Evolutionary conservation across 2,329 filamentous ascomycete genomes (phyloP), one percentile per base, ranked within the genome.

Genomic region (Acephala macrosclerotiorum): DNA sequence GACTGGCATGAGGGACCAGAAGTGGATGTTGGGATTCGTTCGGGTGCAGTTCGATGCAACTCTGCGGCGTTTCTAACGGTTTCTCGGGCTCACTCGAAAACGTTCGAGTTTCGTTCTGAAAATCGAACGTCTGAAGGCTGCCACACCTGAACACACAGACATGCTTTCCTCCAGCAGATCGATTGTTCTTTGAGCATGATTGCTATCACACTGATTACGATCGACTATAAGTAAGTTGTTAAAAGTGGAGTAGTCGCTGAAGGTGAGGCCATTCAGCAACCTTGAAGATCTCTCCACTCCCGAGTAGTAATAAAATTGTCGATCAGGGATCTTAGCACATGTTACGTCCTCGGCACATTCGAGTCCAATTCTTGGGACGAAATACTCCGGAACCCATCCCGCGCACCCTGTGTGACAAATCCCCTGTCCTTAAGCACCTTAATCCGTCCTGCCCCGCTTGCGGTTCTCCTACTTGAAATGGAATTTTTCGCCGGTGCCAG

Each of bases 1-100:
- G 56, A 57, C 60, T 57, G 59, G 66, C 68, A 70, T 70, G 65
- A 70, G 61, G 59, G n/a, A 59, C 53, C 56, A 69, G 61, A 59
- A 65, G 66, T 66, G 35, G 63, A 47, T 58, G 61, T 61, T 63
- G 4, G 51, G 25, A 67, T 67, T 61, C 38, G 66, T 57, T 60
- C 61, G 42, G 58, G n/a, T 69, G 64, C 61, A 64, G 61, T 66
- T 29, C 11, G 9, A 38, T 60, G 56, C 55, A 49, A 49, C 25
- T 51, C n/a, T 62, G 61, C 53, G 61, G 61, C 65, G 58, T 64
- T 59, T 61, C 49, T 51, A 65, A 61, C 63, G 58, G 58, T 56
- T 57, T 57, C 35, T 40, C 55, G 55, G 35, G 55, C 35, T 57
- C 55, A 40, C 26, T 57, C 29, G 8, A 25, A 6, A 11, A 57